Percentiles rank a stretch among this genome's conserved stretches.
These are phyloP conservation scores for Dillenia turbinata DNA, from an alignment of 164 flowering plant genomes.

Conservation along the genomic window DNA sequence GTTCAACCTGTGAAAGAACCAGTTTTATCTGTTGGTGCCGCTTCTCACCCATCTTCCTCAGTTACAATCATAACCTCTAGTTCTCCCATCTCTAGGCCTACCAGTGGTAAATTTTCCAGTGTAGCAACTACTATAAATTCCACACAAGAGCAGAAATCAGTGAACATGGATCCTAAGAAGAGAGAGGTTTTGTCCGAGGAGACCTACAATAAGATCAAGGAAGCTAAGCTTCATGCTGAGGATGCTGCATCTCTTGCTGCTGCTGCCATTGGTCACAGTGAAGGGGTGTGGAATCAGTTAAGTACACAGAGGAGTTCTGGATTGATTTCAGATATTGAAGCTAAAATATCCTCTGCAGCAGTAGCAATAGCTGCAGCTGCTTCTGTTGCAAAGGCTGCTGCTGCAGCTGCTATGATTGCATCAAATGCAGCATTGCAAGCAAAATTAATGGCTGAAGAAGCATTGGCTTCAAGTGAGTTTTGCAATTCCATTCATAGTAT, in stretches of 20 bases:
- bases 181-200: conserved; percentile 43
- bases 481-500: conserved; percentile 14
- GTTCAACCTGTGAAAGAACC: conserved; percentile 24
- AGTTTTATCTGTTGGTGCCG: conserved; percentile 18
- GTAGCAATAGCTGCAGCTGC: conserved; percentile 88
- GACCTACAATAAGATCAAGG: conserved; percentile 46
- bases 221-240: conserved; percentile 76
- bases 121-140: conserved; percentile 27
- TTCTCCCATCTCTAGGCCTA: conserved; percentile 16
- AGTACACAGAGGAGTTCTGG: conserved; percentile 57
- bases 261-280: conserved; percentile 62
- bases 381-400: conserved; percentile 96
- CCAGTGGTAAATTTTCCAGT: conserved; percentile 15
- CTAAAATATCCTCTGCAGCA: conserved; percentile 71
- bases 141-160: conserved; percentile 20
- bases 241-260: conserved; percentile 71
- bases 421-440: conserved; percentile 91
- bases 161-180: conserved; percentile 24
- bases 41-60: conserved; percentile 28
- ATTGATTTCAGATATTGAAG: conserved; percentile 49
- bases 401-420: conserved; percentile 96
- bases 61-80: conserved; percentile 27
- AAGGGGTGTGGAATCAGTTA: conserved; percentile 65
- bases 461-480: conserved; percentile 26
- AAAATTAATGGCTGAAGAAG: conserved; percentile 82